These are phyloP conservation scores for Ganoderma sinense DNA, from an alignment of 1,284 basidiomycete species.

Conservation along the genomic window DNA sequence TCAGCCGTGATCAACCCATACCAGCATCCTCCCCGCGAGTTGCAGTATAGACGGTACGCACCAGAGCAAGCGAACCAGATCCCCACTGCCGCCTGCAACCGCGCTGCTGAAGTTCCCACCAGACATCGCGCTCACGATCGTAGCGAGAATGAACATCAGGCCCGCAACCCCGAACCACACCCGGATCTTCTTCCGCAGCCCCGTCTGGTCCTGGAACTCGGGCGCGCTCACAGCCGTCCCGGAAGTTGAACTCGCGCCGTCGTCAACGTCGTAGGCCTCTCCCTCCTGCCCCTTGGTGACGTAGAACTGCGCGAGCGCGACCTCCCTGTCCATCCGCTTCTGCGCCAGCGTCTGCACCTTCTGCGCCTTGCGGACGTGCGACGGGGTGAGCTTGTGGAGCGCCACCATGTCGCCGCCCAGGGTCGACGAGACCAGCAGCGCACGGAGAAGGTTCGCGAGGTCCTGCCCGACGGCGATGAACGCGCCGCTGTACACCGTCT, in stretches of 20 bases:
- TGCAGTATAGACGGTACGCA: conserved; percentile 8
- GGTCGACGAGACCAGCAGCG: conserved; percentile 41
- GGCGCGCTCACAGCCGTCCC: background rate
- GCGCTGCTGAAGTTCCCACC: too few relatives aligned
- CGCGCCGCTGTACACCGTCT: conserved; percentile 39
- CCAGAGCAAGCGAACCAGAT: conserved; percentile 34
- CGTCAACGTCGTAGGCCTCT: too few relatives aligned
- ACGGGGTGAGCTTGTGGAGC: background rate
- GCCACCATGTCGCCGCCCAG: conserved; percentile 13
- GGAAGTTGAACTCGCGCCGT: background rate
- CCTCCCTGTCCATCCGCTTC: background rate
- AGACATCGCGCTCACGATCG: conserved; percentile 37
- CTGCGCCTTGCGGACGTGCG: background rate
- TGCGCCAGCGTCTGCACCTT: background rate
- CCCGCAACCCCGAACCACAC: conserved; percentile 33
- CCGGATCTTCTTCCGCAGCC: conserved; percentile 39
- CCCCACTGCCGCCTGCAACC: conserved; percentile 17
- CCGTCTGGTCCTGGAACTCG: conserved; percentile 32
- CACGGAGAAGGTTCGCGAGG: conserved; percentile 36
- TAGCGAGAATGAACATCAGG: conserved; percentile 33
- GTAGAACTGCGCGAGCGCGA: background rate
- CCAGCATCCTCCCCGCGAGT: too few relatives aligned
- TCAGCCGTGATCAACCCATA: background rate
- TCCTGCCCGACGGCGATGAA: conserved; percentile 41
- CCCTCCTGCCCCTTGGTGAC: too few relatives aligned